Base-by-base conservation (phyloP, 1,139 yeast genomes). In the Tardiomyces depauwii region DNA sequence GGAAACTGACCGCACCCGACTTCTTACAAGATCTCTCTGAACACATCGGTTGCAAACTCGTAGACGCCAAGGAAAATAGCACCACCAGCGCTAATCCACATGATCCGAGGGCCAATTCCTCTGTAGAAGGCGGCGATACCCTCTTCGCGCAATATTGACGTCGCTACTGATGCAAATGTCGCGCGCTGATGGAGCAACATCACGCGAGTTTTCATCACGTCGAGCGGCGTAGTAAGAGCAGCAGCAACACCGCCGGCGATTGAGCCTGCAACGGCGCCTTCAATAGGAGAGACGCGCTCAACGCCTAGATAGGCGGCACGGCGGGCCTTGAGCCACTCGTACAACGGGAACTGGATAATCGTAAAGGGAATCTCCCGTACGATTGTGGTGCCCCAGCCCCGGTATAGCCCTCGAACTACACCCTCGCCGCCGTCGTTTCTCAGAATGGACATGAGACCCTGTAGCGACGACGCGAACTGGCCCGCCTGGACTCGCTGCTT, bases 41-140 rank as follows among this genome's bases (percentile, higher is more conserved):
- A 30, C 36, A 30, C 11, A 14, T 30, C 36, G 5, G 36, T 5
- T 30, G 36, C 36, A 30, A 30, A 66, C 64, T 91, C 98, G 60
- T 91, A 91, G 49, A 87, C 86, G 2, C 99, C 99, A 48, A 91
- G 71, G 67, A 93, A 91, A 36, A 93, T 87, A 28, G 97, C 96
- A 18, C 99, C 99, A 16, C 99, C 99, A 2, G 95, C 93, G 67
- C 95, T 82, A 50, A 91, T 91, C 98, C 98, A 91, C 77, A 85
- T 74, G 0, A 96, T 88, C 61, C 98, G 73, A 2, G 98, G 97
- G 0, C 95, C 96, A 39, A 89, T 74, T 4, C 98, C 98, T 45
- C 76, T 76, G 60, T 78, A 75, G 53, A 91, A 86, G 1, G 83
- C 88, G 9, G 60, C 53, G 43, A 68, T 64, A 0, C 95, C 95